A percentile compares a stretch with the other conserved stretches of the same genome.
Evolutionary conservation across 805 yeast species (phyloP).

Genomic region (Metschnikowia similis): DNA sequence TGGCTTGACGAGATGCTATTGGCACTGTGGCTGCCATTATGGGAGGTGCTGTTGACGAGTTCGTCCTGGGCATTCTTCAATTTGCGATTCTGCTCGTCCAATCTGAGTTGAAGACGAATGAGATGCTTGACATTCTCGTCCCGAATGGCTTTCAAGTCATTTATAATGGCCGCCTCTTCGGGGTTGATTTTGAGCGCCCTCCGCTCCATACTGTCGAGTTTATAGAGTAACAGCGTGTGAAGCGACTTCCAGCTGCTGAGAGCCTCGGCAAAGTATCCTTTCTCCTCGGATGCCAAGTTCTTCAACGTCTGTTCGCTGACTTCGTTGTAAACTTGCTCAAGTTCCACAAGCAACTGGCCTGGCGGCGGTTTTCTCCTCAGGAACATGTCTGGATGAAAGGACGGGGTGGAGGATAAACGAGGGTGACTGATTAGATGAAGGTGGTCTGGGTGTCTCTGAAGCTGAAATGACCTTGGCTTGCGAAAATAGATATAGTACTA

Average conservation of each 20-base stretch:
- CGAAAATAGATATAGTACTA: not conserved
- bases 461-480: not conserved
- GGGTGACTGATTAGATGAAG: not conserved
- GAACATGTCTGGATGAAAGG: conserved; percentile 33
- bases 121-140: conserved; percentile 43
- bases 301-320: conserved; percentile 56
- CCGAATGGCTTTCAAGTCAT: conserved; percentile 34
- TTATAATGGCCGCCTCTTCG: conserved; percentile 14
- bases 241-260: conserved; percentile 70
- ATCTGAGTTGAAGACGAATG: conserved; percentile 35
- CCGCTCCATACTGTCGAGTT: conserved; percentile 52
- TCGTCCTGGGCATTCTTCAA: conserved; percentile 6
- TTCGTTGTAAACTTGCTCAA: conserved; percentile 58
- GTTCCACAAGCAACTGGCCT: conserved; percentile 46
- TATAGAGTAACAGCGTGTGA: conserved; percentile 57
- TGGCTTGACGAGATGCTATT: conserved; percentile 1
- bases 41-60: not conserved
- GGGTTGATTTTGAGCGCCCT: conserved; percentile 22
- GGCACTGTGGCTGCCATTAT: conserved; percentile 2
- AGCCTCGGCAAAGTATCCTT: conserved; percentile 48
- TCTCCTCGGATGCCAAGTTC: conserved; percentile 56
- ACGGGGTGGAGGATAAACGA: not conserved
- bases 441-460: not conserved
- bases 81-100: conserved; percentile 29
- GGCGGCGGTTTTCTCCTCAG: conserved; percentile 57